Evolutionary conservation across 805 yeast genomes (phyloP).

Genomic region (Grigorovia humatica): DNA sequence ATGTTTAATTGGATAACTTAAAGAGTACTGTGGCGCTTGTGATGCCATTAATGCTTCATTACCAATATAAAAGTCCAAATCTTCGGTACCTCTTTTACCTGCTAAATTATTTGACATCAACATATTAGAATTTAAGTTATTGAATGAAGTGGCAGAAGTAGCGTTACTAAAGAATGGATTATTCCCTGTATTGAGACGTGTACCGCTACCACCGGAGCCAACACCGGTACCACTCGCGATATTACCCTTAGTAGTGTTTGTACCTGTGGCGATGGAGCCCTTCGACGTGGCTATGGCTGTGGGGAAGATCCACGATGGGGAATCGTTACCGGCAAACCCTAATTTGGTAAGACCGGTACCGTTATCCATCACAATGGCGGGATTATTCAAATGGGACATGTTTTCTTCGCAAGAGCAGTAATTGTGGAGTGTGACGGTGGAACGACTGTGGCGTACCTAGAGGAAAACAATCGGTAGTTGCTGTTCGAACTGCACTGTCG

Average conservation of each 20-base stretch:
- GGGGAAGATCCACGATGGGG: constrained; percentile 95
- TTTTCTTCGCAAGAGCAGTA: not conserved
- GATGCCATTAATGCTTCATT: constrained; percentile 90
- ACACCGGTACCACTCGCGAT: constrained; percentile 28
- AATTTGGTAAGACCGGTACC: constrained; percentile 97
- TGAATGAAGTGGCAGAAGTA: constrained; percentile 29
- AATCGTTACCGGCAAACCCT: constrained; percentile 97
- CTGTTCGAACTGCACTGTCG: not conserved
- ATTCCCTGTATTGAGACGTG: constrained; percentile 4
- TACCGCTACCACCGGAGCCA: constrained; percentile 5
- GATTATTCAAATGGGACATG: constrained; percentile 63
- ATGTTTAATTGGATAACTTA: constrained; percentile 88
- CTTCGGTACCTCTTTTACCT: constrained; percentile 82
- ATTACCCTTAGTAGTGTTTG: constrained; percentile 28
- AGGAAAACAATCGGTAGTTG: not conserved
- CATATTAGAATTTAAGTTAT: constrained; percentile 17
- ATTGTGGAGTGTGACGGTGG: not conserved
- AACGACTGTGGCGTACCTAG: not conserved
- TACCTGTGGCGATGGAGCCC: constrained; percentile 17
- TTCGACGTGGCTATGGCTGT: constrained; percentile 80
- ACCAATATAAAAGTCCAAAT: constrained; percentile 88
- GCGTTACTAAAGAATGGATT: constrained; percentile 26
- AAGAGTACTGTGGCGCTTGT: constrained; percentile 79
- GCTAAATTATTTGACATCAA: constrained; percentile 35
- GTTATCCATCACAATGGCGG: constrained; percentile 96